Evolutionary conservation across 2,329 filamentous ascomycete genomes (phyloP).

Genomic region (Dactylonectria estremocensis): DNA sequence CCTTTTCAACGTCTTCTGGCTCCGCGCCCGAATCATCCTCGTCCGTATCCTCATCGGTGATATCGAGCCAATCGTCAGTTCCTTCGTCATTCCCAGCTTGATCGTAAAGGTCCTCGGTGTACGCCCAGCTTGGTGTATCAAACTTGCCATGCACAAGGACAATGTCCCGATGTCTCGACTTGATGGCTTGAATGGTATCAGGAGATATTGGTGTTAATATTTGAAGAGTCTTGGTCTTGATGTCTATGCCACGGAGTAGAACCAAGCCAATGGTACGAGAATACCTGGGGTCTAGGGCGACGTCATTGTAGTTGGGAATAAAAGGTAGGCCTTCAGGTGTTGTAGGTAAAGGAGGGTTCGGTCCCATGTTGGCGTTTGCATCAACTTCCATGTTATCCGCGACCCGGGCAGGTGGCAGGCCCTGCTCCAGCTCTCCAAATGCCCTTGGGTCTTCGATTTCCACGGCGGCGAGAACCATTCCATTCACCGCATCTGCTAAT

Average conservation of each 20-base stretch:
- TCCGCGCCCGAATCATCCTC: conserved; percentile 52
- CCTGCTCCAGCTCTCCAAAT: conserved; percentile 55
- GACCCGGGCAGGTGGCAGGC: conserved; percentile 9
- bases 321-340: conserved; percentile 72
- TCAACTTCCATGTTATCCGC: conserved; percentile 41
- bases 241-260: conserved; percentile 80
- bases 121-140: conserved; percentile 79
- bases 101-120: conserved; percentile 73
- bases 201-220: conserved; percentile 73
- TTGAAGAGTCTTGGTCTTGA: conserved; percentile 67
- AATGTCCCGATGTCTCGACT: conserved; percentile 62
- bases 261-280: conserved; percentile 75
- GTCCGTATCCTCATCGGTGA: conserved; percentile 54
- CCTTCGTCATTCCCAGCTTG: conserved; percentile 52
- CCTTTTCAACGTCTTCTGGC: conserved; percentile 43
- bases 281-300: conserved; percentile 71
- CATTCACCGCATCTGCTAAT: conserved; percentile 77
- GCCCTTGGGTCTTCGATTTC: conserved; percentile 69
- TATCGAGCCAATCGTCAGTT: conserved; percentile 48
- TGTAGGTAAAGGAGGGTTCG: conserved; percentile 28
- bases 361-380: background rate
- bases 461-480: conserved; percentile 78
- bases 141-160: conserved; percentile 79
- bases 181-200: conserved; percentile 58
- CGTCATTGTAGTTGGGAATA: conserved; percentile 68